Base-by-base conservation (phyloP, 441 rosid genomes). In the Euphorbia celastroides region DNA sequence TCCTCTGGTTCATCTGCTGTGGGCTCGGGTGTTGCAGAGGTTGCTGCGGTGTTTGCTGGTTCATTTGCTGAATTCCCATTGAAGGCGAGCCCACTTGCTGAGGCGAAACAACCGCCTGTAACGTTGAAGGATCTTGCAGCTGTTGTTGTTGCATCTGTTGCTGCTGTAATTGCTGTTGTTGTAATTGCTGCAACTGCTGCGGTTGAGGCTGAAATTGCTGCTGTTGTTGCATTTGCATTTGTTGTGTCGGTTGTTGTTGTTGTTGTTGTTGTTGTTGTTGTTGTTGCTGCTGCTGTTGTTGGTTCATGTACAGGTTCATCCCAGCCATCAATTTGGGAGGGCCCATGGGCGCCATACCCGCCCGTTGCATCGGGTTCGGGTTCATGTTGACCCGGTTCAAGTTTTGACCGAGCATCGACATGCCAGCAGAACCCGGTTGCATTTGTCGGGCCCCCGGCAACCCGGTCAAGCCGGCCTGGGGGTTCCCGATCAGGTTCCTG, bases 1-100 rank as follows among this genome's bases (percentile, higher is more conserved):
- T 92, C 70, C 94, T 84, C 66, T 91, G 99, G 77, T 77, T 83
- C 84, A 93, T 84, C 67, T 91, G 97, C 72, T 93, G 99, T 9
- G 96, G 98, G 77, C 95, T 93, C 32, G 88, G 77, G 44, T 90
- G 96, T 71, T 87, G 97, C 70, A 74, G 89, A n/a, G 80, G 69
- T 66, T 81, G 91, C 73, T 79, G 93, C 71, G 76, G 87, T 34
- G 80, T 36, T 69, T 76, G 93, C 71, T 84, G 88, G 67, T 67
- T 83, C 72, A 83, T 23, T 67, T 85, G 99, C 22, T 86, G 73
- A 48, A 87, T 81, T 74, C 85, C 88, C 78, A 85, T 77, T 65
- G 90, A 83, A 52, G 96, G 95, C 30, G 98, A 88, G 52, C 96
- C 80, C 38, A 87, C 86, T 72, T 88, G 98, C 8, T 93, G 66